Conservation (phyloP, 306 rosid genomes). For the Cicer yamashitae region DNA sequence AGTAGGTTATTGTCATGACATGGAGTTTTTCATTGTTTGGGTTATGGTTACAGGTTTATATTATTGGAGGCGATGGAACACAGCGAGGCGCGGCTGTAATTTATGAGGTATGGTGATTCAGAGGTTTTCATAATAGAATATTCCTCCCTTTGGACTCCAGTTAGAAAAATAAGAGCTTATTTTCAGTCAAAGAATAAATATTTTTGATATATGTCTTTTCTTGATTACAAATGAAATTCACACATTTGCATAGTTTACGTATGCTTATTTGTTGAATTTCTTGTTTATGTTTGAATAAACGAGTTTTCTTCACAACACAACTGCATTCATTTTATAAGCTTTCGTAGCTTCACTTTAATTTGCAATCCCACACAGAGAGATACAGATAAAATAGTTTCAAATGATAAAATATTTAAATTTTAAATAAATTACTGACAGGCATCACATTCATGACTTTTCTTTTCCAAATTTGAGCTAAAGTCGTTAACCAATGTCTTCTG, state of each 20-base stretch:
- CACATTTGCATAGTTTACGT: constrained; percentile 14
- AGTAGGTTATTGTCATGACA: constrained; percentile 34
- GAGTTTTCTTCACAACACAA: constrained; percentile 1
- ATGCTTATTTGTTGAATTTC: constrained; percentile 27
- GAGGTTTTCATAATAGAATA: constrained; percentile 35
- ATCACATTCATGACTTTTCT: constrained; percentile 21
- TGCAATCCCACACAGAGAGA: constrained; percentile 33
- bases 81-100: constrained; percentile 90
- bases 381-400: constrained; percentile 37
- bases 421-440: constrained; percentile 11
- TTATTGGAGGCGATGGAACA: constrained; percentile 99
- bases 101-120: constrained; percentile 71
- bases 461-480: constrained; percentile 35
- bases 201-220: constrained; percentile 37
- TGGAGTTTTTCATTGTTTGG: constrained; percentile 42
- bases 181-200: constrained; percentile 37
- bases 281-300: constrained; percentile 26
- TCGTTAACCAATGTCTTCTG: constrained; percentile 14
- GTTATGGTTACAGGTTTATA: constrained; percentile 70
- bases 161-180: constrained; percentile 36
- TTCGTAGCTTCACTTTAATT: constrained; percentile 25
- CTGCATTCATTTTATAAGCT: constrained; percentile 28
- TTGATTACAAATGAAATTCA: neutral
- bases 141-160: constrained; percentile 1
- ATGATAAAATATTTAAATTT: constrained; percentile 7